Evolutionary conservation across 371 early-diverging fungal genomes (phyloP), one percentile per base, ranked within the genome.

Genomic region (Cokeromyces recurvatus): DNA sequence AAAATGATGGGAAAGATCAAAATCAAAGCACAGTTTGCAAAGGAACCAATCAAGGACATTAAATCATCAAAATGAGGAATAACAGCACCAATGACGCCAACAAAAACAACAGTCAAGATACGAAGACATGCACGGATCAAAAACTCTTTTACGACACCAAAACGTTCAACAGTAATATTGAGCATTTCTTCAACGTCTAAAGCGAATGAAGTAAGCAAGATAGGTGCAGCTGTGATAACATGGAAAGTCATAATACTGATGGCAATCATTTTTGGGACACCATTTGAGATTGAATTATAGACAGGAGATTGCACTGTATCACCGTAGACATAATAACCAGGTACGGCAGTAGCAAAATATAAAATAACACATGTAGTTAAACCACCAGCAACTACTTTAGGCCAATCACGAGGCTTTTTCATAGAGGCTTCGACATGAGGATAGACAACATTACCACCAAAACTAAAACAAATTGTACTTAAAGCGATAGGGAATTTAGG

Each of bases 291-390:
- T 44, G 78, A 87, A 46, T 77, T 57, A 53, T 89, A 82, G 29
- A 93, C 81, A 22, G 94, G 93, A 2, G 82, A 84, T 37, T 59
- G 37, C n/a, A 85, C 85, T 12, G 32, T 20, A 27, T 72, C 66
- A 37, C 94, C 95, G 57, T 90, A 95, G 14, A 89, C 82, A 24
- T 78, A 81, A 44, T 95, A 95, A n/a, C 91, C 92, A 4, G 87
- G 74, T 15, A 74, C 68, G 32, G 88, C 89, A 32, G 86, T 82
- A 40, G 86, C 31, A 37, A 89, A 53, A 60, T 95, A 93, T 57
- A 95, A 73, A 25, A 60, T 52, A 8, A 85, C 82, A 47, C 89
- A 85, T 16, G 89, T 83, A 27, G 67, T 55, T 38, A 86, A 77
- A 20, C 91, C 89, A 35, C 72, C 72, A 12, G 79, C 59, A 15